phyloP scores from a whole-genome alignment of 495 filamentous ascomycete genomes.

The Neurospora sp. region DNA sequence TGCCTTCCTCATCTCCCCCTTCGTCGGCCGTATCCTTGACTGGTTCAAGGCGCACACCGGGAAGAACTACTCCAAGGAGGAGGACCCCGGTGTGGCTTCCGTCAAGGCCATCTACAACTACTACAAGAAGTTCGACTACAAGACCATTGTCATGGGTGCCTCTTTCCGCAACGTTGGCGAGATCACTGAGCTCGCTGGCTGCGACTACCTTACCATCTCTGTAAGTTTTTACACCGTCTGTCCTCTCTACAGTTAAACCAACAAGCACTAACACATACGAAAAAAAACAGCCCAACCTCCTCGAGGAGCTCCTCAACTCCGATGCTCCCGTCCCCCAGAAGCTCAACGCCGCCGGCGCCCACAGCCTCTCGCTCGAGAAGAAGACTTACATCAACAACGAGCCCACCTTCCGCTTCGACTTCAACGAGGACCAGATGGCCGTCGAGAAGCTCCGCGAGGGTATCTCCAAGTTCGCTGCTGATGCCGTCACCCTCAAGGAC shows the following conservation, averaged over 20 bases:
- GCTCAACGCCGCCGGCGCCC: slow-evolving; percentile 61
- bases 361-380: slow-evolving; percentile 67
- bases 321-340: slow-evolving; percentile 76
- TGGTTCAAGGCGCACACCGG: slow-evolving; percentile 97
- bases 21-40: slow-evolving; percentile 98
- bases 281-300: slow-evolving; percentile 62
- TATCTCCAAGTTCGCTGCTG: slow-evolving; percentile 98
- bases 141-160: slow-evolving; percentile 98
- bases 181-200: slow-evolving; percentile 95
- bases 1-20: slow-evolving; percentile 97
- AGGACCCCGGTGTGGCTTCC: slow-evolving; percentile 94
- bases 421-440: slow-evolving; percentile 99
- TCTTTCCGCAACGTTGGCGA: slow-evolving; percentile 93
- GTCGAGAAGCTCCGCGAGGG: slow-evolving; percentile 97
- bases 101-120: slow-evolving; percentile 98
- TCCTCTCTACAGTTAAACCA: neutral
- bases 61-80: slow-evolving; percentile 77
- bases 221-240: slow-evolving; percentile 37
- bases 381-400: slow-evolving; percentile 86
- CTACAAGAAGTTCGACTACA: slow-evolving; percentile 99
- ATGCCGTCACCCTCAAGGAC: slow-evolving; percentile 86
- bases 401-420: slow-evolving; percentile 88
- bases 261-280: slow-evolving; percentile 1
- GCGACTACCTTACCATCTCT: slow-evolving; percentile 97
- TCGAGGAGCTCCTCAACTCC: slow-evolving; percentile 88